Evolutionary conservation across 768 basidiomycete species (phyloP).

Genomic region (Podaxis pistillaris): DNA sequence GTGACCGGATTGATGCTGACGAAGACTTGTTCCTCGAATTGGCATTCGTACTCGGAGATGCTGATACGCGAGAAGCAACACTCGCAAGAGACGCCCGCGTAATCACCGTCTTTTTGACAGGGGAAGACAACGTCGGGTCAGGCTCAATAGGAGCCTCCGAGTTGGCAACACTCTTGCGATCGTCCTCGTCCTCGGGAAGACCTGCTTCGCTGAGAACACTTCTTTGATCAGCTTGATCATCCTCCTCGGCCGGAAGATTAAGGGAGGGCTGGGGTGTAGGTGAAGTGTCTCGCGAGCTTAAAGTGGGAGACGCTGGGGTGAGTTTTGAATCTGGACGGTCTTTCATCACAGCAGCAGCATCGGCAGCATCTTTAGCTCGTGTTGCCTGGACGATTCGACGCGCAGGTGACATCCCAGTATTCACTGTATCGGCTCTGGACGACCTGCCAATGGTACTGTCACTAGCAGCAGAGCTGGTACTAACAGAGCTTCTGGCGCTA

Average conservation of each 20-base stretch:
- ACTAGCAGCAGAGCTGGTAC: conserved; percentile 13
- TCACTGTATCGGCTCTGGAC: conserved; percentile 10
- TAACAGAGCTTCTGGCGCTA: conserved; percentile 7
- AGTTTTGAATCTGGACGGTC: conserved; percentile 72
- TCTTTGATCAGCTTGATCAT: conserved; percentile 14
- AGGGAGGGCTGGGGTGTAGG: conserved; percentile 14
- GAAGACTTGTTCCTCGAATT: conserved; percentile 28
- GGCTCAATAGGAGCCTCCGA: conserved; percentile 14
- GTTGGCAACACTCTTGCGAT: conserved; percentile 14
- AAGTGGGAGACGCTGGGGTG: conserved; percentile 40
- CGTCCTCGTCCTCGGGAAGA: conserved; percentile 16
- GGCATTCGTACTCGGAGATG: conserved; percentile 8
- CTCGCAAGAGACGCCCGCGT: conserved; percentile 27
- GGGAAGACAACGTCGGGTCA: conserved; percentile 5
- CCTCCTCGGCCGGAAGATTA: conserved; percentile 14
- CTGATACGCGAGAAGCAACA: conserved; percentile 18
- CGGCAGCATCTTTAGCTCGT: conserved; percentile 20
- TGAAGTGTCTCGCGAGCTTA: conserved; percentile 15
- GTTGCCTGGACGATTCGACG: conserved; percentile 26
- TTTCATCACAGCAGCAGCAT: conserved; percentile 22
- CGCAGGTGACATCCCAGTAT: conserved; percentile 28
- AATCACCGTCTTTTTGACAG: conserved; percentile 29
- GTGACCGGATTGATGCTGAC: conserved; percentile 33
- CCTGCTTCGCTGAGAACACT: neutral
- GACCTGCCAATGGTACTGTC: conserved; percentile 13